Evolutionary conservation across 805 yeast species (phyloP).

Genomic region (Myxozyma melibiosi): DNA sequence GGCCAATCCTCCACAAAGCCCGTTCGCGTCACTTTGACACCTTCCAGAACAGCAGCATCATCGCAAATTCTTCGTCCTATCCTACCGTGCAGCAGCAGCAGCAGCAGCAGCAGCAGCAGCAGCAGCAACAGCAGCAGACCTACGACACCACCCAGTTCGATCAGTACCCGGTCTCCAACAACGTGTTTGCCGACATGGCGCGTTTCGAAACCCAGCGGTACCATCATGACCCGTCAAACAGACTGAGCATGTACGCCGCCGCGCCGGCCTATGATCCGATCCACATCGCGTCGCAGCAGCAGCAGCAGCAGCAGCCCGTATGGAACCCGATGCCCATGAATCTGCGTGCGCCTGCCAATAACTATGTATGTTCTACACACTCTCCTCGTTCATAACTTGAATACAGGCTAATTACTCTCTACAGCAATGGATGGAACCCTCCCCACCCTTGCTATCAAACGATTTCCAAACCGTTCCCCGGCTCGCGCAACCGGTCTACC

Average conservation of each 20-base stretch:
- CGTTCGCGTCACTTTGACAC: slow-evolving; percentile 33
- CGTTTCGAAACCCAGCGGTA: slow-evolving; percentile 13
- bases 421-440: slow-evolving; percentile 21
- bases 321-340: slow-evolving; percentile 14
- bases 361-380: slow-evolving; percentile 4
- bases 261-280: slow-evolving; percentile 7
- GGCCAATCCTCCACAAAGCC: slow-evolving; percentile 23
- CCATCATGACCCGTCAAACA: slow-evolving; percentile 1
- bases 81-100: background rate
- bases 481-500: slow-evolving; percentile 1
- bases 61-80: slow-evolving; percentile 8
- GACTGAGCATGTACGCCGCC: slow-evolving; percentile 14
- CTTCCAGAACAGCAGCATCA: slow-evolving; percentile 16
- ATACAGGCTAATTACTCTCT: background rate
- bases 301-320: slow-evolving; percentile 9
- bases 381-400: background rate
- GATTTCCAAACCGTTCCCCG: slow-evolving; percentile 11
- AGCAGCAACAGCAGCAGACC: background rate
- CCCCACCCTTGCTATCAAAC: slow-evolving; percentile 15
- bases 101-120: background rate
- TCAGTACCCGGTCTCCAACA: slow-evolving; percentile 5
- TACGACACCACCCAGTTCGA: slow-evolving; percentile 11
- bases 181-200: slow-evolving; percentile 8
- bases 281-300: slow-evolving; percentile 2
- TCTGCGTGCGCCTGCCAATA: background rate